A percentile compares a stretch with the other conserved stretches of the same genome.
Evolutionary conservation across 1,284 basidiomycete genomes (phyloP).

Genomic region (Cryptococcus wingfieldii): DNA sequence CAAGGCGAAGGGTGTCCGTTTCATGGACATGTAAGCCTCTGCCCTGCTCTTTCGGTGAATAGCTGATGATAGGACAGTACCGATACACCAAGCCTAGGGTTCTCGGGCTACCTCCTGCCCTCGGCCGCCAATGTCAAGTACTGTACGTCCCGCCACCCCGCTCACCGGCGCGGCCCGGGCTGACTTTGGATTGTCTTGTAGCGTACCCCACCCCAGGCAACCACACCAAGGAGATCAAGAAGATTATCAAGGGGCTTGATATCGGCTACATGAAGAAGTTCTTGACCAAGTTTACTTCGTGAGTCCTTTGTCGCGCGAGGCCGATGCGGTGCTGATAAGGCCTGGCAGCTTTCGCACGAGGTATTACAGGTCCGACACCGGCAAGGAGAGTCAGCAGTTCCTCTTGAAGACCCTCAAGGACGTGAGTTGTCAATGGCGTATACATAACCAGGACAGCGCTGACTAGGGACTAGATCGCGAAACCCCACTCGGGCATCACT

Average conservation of each 20-base stretch:
- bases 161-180: background rate
- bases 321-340: constrained; percentile 11
- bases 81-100: constrained; percentile 59
- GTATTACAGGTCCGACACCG: constrained; percentile 61
- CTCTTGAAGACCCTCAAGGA: constrained; percentile 66
- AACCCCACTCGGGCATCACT: constrained; percentile 60
- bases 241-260: constrained; percentile 34
- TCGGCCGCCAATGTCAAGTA: constrained; percentile 35
- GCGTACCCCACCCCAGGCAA: constrained; percentile 44
- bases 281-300: constrained; percentile 63
- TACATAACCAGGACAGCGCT: background rate
- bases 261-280: constrained; percentile 55
- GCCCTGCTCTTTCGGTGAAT: background rate
- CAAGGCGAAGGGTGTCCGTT: constrained; percentile 60
- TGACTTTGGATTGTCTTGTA: constrained; percentile 5
- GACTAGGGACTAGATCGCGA: constrained; percentile 59
- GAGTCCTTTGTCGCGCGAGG: constrained; percentile 53
- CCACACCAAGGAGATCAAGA: constrained; percentile 35
- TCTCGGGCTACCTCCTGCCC: constrained; percentile 41
- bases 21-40: constrained; percentile 71
- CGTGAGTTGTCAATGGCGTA: constrained; percentile 48
- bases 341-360: constrained; percentile 44
- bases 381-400: constrained; percentile 72
- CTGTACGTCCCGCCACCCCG: constrained; percentile 23
- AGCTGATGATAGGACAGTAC: constrained; percentile 55